These are phyloP conservation scores for Heteromeles arbutifolia DNA, from an alignment of 306 rosid species.

Conservation along the genomic window DNA sequence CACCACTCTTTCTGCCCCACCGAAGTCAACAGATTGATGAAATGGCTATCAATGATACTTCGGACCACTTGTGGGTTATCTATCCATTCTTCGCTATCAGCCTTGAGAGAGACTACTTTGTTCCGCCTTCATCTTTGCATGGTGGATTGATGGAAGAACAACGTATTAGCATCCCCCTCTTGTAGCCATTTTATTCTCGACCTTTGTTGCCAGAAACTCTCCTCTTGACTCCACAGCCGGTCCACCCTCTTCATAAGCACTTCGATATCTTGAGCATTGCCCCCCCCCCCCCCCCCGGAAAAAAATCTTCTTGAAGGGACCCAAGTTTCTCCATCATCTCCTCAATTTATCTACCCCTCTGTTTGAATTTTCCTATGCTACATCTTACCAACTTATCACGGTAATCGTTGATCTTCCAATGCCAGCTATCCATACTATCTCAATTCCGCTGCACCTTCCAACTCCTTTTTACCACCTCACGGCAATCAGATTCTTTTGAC, in stretches of 20 bases:
- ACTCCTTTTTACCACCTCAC: too few relatives aligned
- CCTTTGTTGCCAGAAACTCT: background rate
- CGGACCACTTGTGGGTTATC: background rate
- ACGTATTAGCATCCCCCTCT: background rate
- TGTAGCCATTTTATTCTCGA: background rate
- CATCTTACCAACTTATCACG: too few relatives aligned
- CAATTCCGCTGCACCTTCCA: accelerated
- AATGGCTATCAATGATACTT: background rate
- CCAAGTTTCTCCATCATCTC: too few relatives aligned
- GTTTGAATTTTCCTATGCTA: too few relatives aligned
- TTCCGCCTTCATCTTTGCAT: background rate
- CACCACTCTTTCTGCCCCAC: background rate
- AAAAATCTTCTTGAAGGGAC: too few relatives aligned
- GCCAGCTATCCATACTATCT: too few relatives aligned
- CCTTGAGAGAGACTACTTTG: background rate
- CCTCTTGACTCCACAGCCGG: background rate
- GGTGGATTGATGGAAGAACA: background rate
- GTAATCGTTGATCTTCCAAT: accelerated
- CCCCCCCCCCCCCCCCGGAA: too few relatives aligned
- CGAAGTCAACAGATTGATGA: background rate
- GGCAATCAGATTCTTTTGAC: background rate
- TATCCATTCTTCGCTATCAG: background rate
- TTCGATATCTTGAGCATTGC: too few relatives aligned
- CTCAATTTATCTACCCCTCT: too few relatives aligned
- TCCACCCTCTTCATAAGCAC: too few relatives aligned